These are phyloP conservation scores for Staphylotrichum longicolle DNA, from an alignment of 495 filamentous ascomycete species.

Conservation along the genomic window DNA sequence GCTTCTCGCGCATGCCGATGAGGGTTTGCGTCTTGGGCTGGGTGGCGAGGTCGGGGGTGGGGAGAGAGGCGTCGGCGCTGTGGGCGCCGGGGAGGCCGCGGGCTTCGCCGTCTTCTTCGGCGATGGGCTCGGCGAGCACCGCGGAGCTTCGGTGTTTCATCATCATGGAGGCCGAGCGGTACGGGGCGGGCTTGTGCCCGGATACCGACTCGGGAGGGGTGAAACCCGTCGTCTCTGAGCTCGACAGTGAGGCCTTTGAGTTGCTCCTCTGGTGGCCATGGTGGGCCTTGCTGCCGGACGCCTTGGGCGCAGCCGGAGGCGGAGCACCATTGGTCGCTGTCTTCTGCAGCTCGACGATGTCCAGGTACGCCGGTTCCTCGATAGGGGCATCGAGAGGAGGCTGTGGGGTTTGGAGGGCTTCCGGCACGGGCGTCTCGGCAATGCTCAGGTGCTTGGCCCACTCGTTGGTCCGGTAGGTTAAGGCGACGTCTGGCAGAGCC, in stretches of 20 bases:
- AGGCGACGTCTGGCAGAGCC: conserved; percentile 66
- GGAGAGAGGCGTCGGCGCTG: not conserved
- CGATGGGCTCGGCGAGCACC: conserved; percentile 39
- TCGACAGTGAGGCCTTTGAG: conserved; percentile 24
- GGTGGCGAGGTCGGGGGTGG: conserved; percentile 27
- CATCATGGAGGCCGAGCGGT: conserved; percentile 27
- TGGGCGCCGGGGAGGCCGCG: not conserved
- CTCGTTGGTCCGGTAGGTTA: conserved; percentile 89
- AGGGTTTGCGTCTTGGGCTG: conserved; percentile 51
- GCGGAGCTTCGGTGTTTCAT: conserved; percentile 21
- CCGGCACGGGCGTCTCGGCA: conserved; percentile 74
- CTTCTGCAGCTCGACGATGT: conserved; percentile 65
- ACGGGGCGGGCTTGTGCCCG: conserved; percentile 6
- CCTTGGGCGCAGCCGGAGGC: conserved; percentile 33
- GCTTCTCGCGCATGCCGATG: conserved; percentile 59
- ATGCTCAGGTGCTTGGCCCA: conserved; percentile 87
- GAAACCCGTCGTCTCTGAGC: conserved; percentile 17
- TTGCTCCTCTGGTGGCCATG: conserved; percentile 17
- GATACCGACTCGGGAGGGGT: conserved; percentile 21
- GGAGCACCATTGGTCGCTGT: conserved; percentile 57
- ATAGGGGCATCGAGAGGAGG: conserved; percentile 17
- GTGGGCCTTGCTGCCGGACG: conserved; percentile 28
- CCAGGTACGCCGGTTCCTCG: conserved; percentile 60
- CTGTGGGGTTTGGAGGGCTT: conserved; percentile 49
- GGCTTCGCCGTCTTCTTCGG: conserved; percentile 35